These are phyloP conservation scores for Flammula alnicola DNA, from an alignment of 1,284 basidiomycete species.

Conservation along the genomic window DNA sequence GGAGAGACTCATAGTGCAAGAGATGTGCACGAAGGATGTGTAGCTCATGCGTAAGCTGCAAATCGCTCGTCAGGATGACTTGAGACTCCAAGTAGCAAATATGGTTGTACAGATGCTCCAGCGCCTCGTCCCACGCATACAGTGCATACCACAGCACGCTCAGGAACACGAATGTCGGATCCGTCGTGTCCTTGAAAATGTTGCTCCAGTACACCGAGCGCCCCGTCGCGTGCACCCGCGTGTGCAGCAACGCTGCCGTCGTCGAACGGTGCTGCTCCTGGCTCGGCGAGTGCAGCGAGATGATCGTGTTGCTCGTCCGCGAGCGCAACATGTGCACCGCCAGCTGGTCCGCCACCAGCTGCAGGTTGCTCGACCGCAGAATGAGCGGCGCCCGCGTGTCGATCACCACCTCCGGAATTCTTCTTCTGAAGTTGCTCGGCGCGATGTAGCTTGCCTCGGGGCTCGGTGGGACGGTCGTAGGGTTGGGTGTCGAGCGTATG, in stretches of 20 bases:
- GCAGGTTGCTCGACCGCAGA: slow-evolving; percentile 36
- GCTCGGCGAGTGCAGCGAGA: slow-evolving; percentile 54
- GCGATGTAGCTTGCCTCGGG: too few relatives aligned
- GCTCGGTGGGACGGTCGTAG: slow-evolving; percentile 23
- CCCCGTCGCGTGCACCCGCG: slow-evolving; percentile 47
- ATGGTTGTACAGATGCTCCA: slow-evolving; percentile 50
- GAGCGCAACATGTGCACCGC: slow-evolving; percentile 53
- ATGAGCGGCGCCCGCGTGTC: slow-evolving; percentile 45
- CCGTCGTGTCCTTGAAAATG: slow-evolving; percentile 45
- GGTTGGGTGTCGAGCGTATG: slow-evolving; percentile 40
- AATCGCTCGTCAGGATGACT: slow-evolving; percentile 42
- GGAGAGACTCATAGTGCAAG: slow-evolving; percentile 53
- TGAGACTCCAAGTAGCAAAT: slow-evolving; percentile 44
- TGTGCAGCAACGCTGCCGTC: slow-evolving; percentile 43
- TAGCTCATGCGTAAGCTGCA: slow-evolving; percentile 44
- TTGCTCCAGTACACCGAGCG: slow-evolving; percentile 60
- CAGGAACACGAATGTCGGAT: slow-evolving; percentile 56
- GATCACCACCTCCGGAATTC: slow-evolving; percentile 35
- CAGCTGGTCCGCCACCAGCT: slow-evolving; percentile 50
- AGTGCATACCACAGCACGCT: slow-evolving; percentile 58
- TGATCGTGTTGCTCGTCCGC: slow-evolving; percentile 44
- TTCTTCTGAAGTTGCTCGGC: neutral
- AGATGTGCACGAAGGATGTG: slow-evolving; percentile 59
- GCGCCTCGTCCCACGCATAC: slow-evolving; percentile 60
- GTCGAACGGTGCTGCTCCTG: slow-evolving; percentile 32